Evolutionary conservation across 1,139 yeast genomes (phyloP).

Genomic region (Suhomyces guaymorum): DNA sequence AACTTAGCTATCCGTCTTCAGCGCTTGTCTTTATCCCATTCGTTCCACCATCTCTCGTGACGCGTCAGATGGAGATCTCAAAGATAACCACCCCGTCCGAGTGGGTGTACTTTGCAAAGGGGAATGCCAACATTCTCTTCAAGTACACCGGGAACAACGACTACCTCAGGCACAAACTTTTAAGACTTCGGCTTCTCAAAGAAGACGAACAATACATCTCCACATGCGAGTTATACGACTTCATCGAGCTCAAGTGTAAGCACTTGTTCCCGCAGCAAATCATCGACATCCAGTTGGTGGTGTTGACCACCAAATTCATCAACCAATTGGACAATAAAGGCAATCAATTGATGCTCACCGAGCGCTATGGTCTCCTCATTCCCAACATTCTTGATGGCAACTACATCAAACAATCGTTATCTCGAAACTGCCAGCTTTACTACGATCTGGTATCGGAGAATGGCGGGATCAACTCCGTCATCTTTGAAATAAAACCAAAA

Average conservation of each 20-base stretch:
- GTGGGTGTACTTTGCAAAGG: conserved; percentile 49
- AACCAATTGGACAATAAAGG: conserved; percentile 31
- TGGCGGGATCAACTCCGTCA: conserved; percentile 28
- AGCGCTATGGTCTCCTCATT: conserved; percentile 42
- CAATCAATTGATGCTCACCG: conserved; percentile 35
- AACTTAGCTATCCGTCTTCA: neutral
- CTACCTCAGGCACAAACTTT: conserved; percentile 36
- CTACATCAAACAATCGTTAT: conserved; percentile 27
- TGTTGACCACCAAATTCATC: conserved; percentile 37
- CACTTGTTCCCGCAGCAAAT: conserved; percentile 41
- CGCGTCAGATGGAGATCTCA: conserved; percentile 49
- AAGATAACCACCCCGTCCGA: conserved; percentile 43
- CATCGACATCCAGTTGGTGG: conserved; percentile 42
- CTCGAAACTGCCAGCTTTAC: conserved; percentile 43
- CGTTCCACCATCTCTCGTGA: conserved; percentile 17
- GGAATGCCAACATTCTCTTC: conserved; percentile 48
- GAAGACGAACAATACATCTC: conserved; percentile 43
- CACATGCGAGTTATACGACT: conserved; percentile 46
- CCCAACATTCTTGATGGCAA: conserved; percentile 44
- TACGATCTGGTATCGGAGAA: conserved; percentile 11
- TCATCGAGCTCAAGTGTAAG: conserved; percentile 44
- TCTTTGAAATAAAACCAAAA: conserved; percentile 49
- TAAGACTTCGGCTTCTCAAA: conserved; percentile 40
- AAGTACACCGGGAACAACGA: conserved; percentile 41
- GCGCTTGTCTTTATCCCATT: neutral